Evolutionary conservation across 2,329 filamentous ascomycete genomes (phyloP), one percentile per base, ranked within the genome.

Genomic region (Epichloe amarillans): DNA sequence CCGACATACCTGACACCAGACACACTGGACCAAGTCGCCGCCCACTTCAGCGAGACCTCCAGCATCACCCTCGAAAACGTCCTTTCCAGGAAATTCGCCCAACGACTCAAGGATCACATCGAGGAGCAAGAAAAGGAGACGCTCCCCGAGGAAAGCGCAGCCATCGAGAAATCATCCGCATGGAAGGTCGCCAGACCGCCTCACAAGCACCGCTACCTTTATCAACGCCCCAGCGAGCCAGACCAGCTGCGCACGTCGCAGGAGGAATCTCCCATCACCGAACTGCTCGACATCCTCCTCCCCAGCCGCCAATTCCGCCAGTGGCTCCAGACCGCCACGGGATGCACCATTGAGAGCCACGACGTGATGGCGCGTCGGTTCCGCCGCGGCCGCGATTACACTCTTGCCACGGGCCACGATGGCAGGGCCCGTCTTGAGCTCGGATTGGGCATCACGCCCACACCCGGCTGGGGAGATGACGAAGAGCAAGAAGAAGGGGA

Each of bases 141-240:
- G 2, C 61, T 77, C 5, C 70, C 72, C 1, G 65, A 69, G 15
- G 65, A 70, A 15, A 79, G 76, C 44, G 61, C 66, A 0, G 74
- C 76, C 52, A 81, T 85, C 53, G 79, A 83, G 60, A 73, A 73
- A 44, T 69, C 69, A 54, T 77, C 72, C 41, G 68, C 70, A 0
- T 93, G 87, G 86, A 79, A 76, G 54, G 84, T 94, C 8, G 87
- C 93, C 6, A 78, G 80, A 35, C 93, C 93, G 39, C 93, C 93
- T 0, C 90, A 98, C 70, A 98, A 98, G 71, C 89, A 96, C 63
- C 86, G 90, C 14, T 98, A 85, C 65, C 73, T 95, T 2, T 98
- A 93, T 67, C 77, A 87, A 53, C 82, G 88, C 58, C 71, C 69
- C 57, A 73, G 61, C 47, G 67, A 68, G 49, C 55, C 66, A 46